These are phyloP conservation scores for Monilinia aucupariae DNA, from an alignment of 2,329 filamentous ascomycete species.

Conservation along the genomic window DNA sequence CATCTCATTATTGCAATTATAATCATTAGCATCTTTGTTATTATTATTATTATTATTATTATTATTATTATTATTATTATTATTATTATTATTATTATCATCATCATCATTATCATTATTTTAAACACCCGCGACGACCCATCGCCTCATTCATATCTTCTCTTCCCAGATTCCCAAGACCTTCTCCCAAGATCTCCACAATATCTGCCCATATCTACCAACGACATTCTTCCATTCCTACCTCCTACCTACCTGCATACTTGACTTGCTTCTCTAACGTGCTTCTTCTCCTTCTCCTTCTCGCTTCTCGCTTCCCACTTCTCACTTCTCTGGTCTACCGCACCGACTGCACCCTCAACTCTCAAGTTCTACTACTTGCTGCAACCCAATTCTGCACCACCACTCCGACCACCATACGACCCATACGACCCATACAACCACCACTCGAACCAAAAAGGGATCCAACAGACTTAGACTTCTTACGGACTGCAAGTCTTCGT, in stretches of 20 bases:
- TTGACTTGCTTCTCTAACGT: slow-evolving; percentile 4
- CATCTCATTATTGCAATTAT: neutral
- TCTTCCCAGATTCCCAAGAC: slow-evolving; percentile 9
- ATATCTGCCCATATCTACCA: slow-evolving; percentile 11
- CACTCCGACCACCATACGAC: slow-evolving; percentile 15
- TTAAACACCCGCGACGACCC: slow-evolving; percentile 1
- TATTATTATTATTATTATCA: no score
- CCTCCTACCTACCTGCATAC: slow-evolving; percentile 6
- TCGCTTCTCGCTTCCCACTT: no score
- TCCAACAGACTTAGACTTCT: slow-evolving; percentile 13
- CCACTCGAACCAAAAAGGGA: slow-evolving; percentile 11
- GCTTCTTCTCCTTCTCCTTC: neutral
- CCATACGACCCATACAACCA: slow-evolving; percentile 12
- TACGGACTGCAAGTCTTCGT: slow-evolving; percentile 10
- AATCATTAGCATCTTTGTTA: neutral
- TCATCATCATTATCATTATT: no score
- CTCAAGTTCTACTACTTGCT: slow-evolving; percentile 11
- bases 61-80: neutral
- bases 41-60: neutral
- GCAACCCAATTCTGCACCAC: slow-evolving; percentile 12
- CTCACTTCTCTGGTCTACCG: slow-evolving; percentile 5
- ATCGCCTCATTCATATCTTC: neutral
- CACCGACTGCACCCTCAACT: slow-evolving; percentile 6
- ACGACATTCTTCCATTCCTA: slow-evolving; percentile 6
- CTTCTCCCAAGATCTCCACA: slow-evolving; percentile 12